Conservation (phyloP, 2,329 filamentous ascomycete genomes). For the Lasiodiplodia sp. region DNA sequence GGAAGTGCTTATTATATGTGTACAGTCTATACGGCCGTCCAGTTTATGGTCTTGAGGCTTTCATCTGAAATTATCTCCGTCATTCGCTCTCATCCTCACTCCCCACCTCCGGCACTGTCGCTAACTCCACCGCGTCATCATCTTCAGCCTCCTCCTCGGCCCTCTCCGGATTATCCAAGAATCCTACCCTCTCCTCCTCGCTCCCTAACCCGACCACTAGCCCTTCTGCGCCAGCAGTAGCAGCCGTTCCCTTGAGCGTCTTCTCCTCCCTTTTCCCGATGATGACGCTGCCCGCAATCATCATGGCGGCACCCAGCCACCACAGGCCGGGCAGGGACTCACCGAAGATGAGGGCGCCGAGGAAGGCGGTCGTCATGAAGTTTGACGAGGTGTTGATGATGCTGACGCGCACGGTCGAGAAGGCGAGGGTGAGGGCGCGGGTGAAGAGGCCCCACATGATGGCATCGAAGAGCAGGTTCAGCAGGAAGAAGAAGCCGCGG, state of each 20-base stretch:
- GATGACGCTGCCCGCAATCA: slow-evolving; percentile 80
- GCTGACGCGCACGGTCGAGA: slow-evolving; percentile 79
- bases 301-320: slow-evolving; percentile 76
- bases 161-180: slow-evolving; percentile 9
- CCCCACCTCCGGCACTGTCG: slow-evolving; percentile 37
- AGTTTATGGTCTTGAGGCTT: neutral
- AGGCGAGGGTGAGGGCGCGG: slow-evolving; percentile 74
- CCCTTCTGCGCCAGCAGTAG: neutral
- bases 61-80: neutral
- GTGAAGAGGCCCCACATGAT: slow-evolving; percentile 89
- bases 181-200: slow-evolving; percentile 56
- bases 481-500: slow-evolving; percentile 71
- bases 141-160: slow-evolving; percentile 34
- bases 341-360: slow-evolving; percentile 74
- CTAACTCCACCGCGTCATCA: slow-evolving; percentile 41
- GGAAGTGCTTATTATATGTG: neutral
- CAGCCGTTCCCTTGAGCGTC: slow-evolving; percentile 32
- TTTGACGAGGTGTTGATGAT: slow-evolving; percentile 85
- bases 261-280: slow-evolving; percentile 70
- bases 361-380: slow-evolving; percentile 78
- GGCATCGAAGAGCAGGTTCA: slow-evolving; percentile 78
- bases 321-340: slow-evolving; percentile 76
- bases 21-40: neutral
- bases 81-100: slow-evolving; percentile 31
- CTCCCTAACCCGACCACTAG: neutral